Percentiles rank a stretch among this genome's conserved stretches.
phyloP scores from a whole-genome alignment of 495 filamentous ascomycete species.

The Talaromyces liani region DNA sequence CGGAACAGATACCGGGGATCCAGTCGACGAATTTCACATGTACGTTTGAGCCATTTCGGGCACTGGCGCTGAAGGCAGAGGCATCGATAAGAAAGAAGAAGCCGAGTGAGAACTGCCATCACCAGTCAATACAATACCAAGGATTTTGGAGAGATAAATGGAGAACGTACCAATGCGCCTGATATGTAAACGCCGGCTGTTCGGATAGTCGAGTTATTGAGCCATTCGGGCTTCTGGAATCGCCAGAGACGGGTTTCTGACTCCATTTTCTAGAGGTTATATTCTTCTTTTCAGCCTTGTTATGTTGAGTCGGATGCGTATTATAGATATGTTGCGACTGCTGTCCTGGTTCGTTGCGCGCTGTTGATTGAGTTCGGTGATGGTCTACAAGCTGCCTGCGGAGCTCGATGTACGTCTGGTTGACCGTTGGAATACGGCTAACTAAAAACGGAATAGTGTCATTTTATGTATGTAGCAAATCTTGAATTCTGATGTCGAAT shows the following conservation, averaged over 20 bases:
- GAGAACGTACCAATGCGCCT: slow-evolving; percentile 68
- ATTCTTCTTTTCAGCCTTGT: not conserved
- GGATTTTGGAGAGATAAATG: not conserved
- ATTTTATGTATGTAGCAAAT: not conserved
- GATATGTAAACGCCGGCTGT: slow-evolving; percentile 79
- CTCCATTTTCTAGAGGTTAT: not conserved
- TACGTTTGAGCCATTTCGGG: slow-evolving; percentile 67
- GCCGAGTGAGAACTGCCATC: slow-evolving; percentile 79
- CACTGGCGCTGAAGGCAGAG: slow-evolving; percentile 75
- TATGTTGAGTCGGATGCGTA: not conserved
- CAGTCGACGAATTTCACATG: slow-evolving; percentile 97
- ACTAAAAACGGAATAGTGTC: not conserved
- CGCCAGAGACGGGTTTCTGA: slow-evolving; percentile 62
- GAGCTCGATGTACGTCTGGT: not conserved
- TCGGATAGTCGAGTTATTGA: slow-evolving; percentile 77
- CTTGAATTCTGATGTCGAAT: not conserved
- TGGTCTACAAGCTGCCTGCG: not conserved
- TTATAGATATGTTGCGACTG: not conserved
- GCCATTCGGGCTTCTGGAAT: slow-evolving; percentile 77
- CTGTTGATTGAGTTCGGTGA: not conserved
- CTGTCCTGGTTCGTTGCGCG: not conserved
- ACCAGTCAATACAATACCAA: not conserved
- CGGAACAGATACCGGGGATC: slow-evolving; percentile 93
- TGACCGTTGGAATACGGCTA: not conserved
- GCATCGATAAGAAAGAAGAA: slow-evolving; percentile 96